phyloP scores from a whole-genome alignment of 2,329 filamentous ascomycete species.

The Scedosporium aurantiacum region DNA sequence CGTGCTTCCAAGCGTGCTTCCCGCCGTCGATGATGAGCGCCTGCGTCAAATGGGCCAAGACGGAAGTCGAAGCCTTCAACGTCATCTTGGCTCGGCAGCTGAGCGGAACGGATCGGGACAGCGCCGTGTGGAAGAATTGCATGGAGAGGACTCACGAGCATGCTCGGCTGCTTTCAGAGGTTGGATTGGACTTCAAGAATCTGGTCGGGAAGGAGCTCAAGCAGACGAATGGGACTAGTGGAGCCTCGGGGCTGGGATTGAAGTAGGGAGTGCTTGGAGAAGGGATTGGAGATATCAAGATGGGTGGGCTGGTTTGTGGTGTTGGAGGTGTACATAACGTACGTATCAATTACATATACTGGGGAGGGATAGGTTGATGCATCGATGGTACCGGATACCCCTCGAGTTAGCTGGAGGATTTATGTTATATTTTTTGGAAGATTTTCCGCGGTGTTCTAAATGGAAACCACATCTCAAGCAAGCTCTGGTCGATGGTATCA shows the following conservation, averaged over 20 bases:
- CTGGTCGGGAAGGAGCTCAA: constrained; percentile 55
- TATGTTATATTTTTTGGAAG: no score
- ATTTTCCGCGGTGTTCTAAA: no score
- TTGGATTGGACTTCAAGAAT: constrained; percentile 81
- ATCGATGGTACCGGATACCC: no score
- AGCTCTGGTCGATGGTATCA: neutral
- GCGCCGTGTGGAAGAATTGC: constrained; percentile 70
- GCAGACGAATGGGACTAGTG: constrained; percentile 8
- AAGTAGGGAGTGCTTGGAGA: neutral
- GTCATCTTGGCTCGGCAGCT: constrained; percentile 70
- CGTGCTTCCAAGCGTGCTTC: constrained; percentile 80
- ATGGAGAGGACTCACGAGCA: constrained; percentile 73
- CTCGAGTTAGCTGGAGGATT: no score
- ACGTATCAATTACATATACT: no score
- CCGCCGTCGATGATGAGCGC: constrained; percentile 80
- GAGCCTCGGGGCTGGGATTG: constrained; percentile 17
- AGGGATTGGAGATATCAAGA: neutral
- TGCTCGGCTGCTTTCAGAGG: constrained; percentile 67
- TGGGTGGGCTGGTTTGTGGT: neutral
- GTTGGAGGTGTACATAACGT: neutral
- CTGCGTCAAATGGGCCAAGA: constrained; percentile 97
- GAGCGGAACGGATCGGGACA: constrained; percentile 70
- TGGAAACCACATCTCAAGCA: no score
- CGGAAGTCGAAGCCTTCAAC: constrained; percentile 87
- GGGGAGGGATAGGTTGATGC: no score